Base-by-base conservation (phyloP, 352 stramenopile genomes). In the Stephanocyclus meneghinianus region DNA sequence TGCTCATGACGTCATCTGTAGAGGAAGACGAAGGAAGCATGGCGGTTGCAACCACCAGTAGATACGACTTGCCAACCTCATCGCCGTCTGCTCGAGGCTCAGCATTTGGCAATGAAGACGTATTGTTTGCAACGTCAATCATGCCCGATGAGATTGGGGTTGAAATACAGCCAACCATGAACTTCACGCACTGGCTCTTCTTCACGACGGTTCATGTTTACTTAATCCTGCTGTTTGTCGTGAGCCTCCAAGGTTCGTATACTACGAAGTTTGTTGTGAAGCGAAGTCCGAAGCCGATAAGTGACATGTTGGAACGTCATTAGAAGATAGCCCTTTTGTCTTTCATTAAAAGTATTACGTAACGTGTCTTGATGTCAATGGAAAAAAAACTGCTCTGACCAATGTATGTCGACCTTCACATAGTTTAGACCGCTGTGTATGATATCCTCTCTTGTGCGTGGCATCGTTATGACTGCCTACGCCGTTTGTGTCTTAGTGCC, bases 121-220 rank as follows among this genome's bases (percentile, higher is more conserved):
- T n/a, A 47, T 11, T 42, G 15, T 76, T 61, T 15, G 18, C 32
- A 3, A 44, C 61, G 35, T 61, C 63, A 26, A 65, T 74, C 15
- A 55, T 83, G 15, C 62, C 84, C 13, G 86, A 89, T 82, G 86
- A 89, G 67, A 91, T 90, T 80, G 83, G 74, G 18, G 83, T 88
- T 53, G 81, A 84, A 30, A 79, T 85, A 30, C 60, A 83, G 15
- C 83, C 80, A 26, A 83, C 77, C 0, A 84, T 85, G 70, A 87
- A 87, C 59, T 81, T 81, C 11, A 87, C 80, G 11, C 79, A 88
- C 63, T 74, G 73, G 47, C 44, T 88, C 0, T 86, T 91, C 56
- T 86, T 90, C 32, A 75, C 70, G 16, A 74, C 86, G 13, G 87
- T 92, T 32, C 87, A 92, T 62, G 62, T 91, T 32, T 92, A 92